Conservation (phyloP, 192 early-diverging fungal species). For the Entomortierella parvispora region DNA sequence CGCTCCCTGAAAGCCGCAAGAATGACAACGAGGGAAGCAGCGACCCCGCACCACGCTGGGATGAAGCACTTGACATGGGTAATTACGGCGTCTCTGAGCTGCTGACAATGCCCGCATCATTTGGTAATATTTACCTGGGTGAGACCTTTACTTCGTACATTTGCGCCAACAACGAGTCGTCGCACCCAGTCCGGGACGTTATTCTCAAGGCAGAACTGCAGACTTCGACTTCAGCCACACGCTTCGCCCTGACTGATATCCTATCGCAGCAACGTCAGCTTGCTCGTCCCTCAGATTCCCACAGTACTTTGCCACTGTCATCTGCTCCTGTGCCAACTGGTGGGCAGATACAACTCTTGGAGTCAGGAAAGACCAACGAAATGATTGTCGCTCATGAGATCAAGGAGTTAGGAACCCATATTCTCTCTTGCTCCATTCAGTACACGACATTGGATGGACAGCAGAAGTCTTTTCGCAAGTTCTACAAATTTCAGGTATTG, state of each 20-base stretch:
- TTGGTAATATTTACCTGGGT: conserved; percentile 95
- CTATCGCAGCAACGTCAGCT: conserved; percentile 24
- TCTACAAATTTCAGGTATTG: conserved; percentile 96
- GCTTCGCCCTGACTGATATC: conserved; percentile 80
- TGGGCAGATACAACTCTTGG: conserved; percentile 58
- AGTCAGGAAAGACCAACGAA: conserved; percentile 77
- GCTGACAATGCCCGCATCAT: conserved; percentile 82
- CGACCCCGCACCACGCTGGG: not conserved
- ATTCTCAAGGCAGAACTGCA: conserved; percentile 86
- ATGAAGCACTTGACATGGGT: conserved; percentile 53
- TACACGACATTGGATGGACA: conserved; percentile 78
- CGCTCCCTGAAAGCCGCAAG: not conserved
- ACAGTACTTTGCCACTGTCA: not conserved
- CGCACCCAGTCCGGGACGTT: conserved; percentile 74
- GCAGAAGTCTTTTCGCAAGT: conserved; percentile 82
- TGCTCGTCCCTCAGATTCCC: not conserved
- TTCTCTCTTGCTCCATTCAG: conserved; percentile 87
- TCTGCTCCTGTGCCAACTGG: conserved; percentile 36
- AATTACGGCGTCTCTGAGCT: conserved; percentile 74
- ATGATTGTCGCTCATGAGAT: conserved; percentile 92
- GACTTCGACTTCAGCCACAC: conserved; percentile 73
- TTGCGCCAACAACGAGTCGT: conserved; percentile 88
- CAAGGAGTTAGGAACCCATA: conserved; percentile 94
- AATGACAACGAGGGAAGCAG: not conserved
- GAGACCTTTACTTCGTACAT: conserved; percentile 91